phyloP scores from a whole-genome alignment of 2,329 filamentous ascomycete genomes.

The Venturia aucupariae region DNA sequence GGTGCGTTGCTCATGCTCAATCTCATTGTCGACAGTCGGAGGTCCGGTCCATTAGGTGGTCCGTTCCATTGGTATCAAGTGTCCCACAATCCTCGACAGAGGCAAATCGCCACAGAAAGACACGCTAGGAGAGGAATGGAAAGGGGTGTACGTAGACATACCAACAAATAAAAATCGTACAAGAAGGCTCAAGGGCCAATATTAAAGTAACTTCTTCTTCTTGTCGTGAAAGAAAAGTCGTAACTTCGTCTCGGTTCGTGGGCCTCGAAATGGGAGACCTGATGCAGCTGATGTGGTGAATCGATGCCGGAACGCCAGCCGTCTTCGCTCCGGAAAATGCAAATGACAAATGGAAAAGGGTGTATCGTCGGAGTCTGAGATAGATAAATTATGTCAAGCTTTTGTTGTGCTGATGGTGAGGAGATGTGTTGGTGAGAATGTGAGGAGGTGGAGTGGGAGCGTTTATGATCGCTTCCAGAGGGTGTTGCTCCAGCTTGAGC shows the following conservation, averaged over 20 bases:
- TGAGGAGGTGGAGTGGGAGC: neutral
- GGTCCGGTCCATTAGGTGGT: neutral
- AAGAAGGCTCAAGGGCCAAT: neutral
- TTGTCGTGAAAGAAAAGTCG: conserved; percentile 8
- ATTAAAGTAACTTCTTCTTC: conserved; percentile 9
- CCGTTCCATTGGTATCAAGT: neutral
- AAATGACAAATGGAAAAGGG: neutral
- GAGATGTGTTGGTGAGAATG: neutral
- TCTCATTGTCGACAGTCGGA: neutral
- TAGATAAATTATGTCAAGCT: neutral
- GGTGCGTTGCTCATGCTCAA: neutral
- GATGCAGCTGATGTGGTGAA: neutral
- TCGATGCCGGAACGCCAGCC: conserved; percentile 1
- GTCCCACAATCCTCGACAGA: conserved; percentile 2
- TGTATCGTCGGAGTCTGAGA: neutral
- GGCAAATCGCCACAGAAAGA: conserved; percentile 5
- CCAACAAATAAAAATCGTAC: neutral
- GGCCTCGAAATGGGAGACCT: neutral
- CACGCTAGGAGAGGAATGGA: neutral
- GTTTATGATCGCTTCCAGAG: conserved; percentile 10
- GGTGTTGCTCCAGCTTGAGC: conserved; percentile 13
- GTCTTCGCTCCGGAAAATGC: conserved; percentile 1
- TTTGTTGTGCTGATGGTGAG: conserved; percentile 6
- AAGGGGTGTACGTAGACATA: neutral
- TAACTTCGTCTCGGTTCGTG: conserved; percentile 2